Percentiles rank a stretch among this genome's conserved stretches.
These are phyloP conservation scores for Forsythia suspensa DNA, from an alignment of 257 asterid species.

Conservation along the genomic window DNA sequence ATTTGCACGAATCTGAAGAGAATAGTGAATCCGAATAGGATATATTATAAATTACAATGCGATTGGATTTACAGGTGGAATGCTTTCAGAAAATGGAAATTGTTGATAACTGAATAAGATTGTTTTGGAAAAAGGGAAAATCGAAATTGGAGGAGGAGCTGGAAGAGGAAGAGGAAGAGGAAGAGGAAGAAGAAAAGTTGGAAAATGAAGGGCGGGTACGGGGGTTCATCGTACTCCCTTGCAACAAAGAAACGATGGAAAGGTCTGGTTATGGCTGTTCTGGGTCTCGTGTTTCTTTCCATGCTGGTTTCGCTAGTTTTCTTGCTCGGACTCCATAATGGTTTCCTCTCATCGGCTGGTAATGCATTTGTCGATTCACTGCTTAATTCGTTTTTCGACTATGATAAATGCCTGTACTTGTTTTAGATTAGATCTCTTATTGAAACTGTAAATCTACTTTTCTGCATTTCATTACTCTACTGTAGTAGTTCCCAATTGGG, in stretches of 20 bases:
- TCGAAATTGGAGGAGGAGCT: neutral
- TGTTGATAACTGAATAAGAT: neutral
- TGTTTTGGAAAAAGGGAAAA: neutral
- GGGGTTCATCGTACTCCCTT: slow-evolving; percentile 48
- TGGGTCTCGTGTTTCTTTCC: slow-evolving; percentile 81
- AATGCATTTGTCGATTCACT: neutral
- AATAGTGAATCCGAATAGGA: neutral
- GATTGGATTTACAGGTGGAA: slow-evolving; percentile 20
- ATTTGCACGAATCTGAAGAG: neutral
- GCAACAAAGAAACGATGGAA: slow-evolving; percentile 86
- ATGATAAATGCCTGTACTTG: neutral
- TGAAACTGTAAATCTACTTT: slow-evolving; percentile 13
- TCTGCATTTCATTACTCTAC: neutral
- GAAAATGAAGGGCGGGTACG: slow-evolving; percentile 59
- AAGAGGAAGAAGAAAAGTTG: slow-evolving; percentile 6
- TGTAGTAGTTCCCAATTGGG: slow-evolving; percentile 16
- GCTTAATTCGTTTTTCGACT: neutral
- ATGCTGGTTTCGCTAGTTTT: slow-evolving; percentile 92
- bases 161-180: slow-evolving; percentile 3
- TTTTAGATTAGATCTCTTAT: slow-evolving; percentile 34
- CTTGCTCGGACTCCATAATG: slow-evolving; percentile 76
- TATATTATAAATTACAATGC: neutral
- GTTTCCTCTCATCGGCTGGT: slow-evolving; percentile 70
- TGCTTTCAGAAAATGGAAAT: slow-evolving; percentile 2
- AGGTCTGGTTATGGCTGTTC: slow-evolving; percentile 70